Percentiles rank a stretch among this genome's conserved stretches.
phyloP scores from a whole-genome alignment of 148 eudicot genomes.

The Rhododendron vialii region DNA sequence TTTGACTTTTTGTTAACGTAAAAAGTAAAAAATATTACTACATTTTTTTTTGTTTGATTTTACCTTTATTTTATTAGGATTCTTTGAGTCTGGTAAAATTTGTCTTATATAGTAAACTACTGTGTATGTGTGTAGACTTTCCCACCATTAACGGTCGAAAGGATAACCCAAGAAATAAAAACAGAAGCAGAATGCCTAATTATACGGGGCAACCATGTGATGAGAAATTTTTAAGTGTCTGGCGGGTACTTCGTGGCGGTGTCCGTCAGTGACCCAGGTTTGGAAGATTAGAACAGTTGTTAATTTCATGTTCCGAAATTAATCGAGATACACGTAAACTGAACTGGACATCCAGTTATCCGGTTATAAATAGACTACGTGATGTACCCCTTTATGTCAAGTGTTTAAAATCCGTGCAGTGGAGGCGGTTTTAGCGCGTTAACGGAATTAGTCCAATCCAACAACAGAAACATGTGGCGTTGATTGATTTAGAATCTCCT shows the following conservation, averaged over 20 bases:
- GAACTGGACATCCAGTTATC: too few relatives aligned
- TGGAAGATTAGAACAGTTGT: neutral
- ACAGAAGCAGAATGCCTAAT: neutral
- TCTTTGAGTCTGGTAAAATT: neutral
- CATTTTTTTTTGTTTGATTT: neutral
- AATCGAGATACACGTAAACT: too few relatives aligned
- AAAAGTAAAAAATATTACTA: neutral
- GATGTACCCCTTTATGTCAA: too few relatives aligned
- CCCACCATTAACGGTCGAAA: neutral
- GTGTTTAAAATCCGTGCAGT: neutral
- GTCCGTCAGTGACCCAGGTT: too few relatives aligned
- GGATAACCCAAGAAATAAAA: neutral
- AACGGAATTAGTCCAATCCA: neutral
- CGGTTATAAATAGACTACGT: too few relatives aligned
- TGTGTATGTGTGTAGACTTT: neutral
- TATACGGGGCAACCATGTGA: neutral
- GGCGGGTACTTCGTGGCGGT: too few relatives aligned
- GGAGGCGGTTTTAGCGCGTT: neutral
- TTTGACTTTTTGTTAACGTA: neutral
- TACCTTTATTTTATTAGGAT: neutral
- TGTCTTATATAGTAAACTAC: neutral
- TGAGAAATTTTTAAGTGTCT: too few relatives aligned
- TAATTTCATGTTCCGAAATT: too few relatives aligned
- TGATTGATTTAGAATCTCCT: slow-evolving; percentile 1
- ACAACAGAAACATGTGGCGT: neutral